These are phyloP conservation scores for Colletotrichum orchidophilum DNA, from an alignment of 2,329 filamentous ascomycete genomes.

Conservation along the genomic window DNA sequence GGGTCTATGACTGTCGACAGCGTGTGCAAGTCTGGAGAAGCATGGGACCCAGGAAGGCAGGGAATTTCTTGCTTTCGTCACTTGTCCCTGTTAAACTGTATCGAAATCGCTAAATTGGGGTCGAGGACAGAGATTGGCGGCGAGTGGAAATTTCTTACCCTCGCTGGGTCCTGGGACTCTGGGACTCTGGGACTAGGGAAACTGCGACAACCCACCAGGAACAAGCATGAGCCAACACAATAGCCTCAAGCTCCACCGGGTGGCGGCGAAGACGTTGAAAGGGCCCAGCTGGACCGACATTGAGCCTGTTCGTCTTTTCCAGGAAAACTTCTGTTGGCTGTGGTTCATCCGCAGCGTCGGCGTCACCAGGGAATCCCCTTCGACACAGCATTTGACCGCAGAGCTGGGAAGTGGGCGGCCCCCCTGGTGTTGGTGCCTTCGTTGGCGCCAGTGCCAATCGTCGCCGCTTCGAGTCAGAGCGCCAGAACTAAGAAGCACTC, in stretches of 20 bases:
- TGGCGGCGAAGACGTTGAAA: constrained; percentile 21
- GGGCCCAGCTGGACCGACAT: constrained; percentile 15
- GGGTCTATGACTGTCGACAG: neutral
- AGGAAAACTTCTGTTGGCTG: constrained; percentile 11
- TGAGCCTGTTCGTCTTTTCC: neutral
- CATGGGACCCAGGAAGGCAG: neutral
- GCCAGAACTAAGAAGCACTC: constrained; percentile 47
- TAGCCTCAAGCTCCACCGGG: constrained; percentile 21
- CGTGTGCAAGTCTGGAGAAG: neutral
- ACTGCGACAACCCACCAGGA: neutral
- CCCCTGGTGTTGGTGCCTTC: constrained; percentile 14
- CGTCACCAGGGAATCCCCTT: constrained; percentile 10
- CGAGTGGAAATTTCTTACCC: neutral
- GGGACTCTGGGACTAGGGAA: neutral
- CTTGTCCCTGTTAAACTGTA: constrained; percentile 3
- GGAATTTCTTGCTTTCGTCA: neutral
- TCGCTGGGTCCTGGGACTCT: neutral
- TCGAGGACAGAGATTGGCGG: neutral
- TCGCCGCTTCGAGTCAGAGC: constrained; percentile 31
- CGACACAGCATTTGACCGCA: constrained; percentile 20
- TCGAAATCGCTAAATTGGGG: neutral
- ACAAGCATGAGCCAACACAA: constrained; percentile 1
- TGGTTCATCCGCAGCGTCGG: constrained; percentile 14
- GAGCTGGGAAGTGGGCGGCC: constrained; percentile 12
- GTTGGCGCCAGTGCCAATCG: constrained; percentile 32